These are phyloP conservation scores for Chalaropsis ovoidea DNA, from an alignment of 2,329 filamentous ascomycete species.

Conservation along the genomic window DNA sequence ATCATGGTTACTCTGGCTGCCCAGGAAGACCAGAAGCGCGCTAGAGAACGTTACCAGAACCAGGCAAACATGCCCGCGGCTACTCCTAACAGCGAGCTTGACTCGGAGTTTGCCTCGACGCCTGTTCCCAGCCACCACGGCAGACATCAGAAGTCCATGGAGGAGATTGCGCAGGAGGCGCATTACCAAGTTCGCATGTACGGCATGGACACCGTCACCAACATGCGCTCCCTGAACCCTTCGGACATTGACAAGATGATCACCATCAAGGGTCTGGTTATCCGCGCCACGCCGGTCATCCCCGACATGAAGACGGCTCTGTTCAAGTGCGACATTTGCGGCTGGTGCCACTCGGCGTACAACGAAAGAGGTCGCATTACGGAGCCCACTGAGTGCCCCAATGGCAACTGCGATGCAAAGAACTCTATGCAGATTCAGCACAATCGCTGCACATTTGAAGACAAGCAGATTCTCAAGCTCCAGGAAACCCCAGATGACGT, in stretches of 20 bases:
- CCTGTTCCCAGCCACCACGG: slow-evolving; percentile 33
- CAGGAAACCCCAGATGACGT: slow-evolving; percentile 95
- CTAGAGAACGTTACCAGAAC: slow-evolving; percentile 35
- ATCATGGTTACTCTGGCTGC: slow-evolving; percentile 82
- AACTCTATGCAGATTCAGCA: slow-evolving; percentile 99
- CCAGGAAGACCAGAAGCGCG: slow-evolving; percentile 55
- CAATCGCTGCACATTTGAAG: slow-evolving; percentile 86
- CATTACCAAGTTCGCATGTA: slow-evolving; percentile 83
- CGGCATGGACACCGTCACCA: slow-evolving; percentile 75
- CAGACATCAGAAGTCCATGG: slow-evolving; percentile 49
- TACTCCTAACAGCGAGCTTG: slow-evolving; percentile 37
- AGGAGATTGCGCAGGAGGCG: slow-evolving; percentile 69
- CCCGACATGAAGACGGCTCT: slow-evolving; percentile 99
- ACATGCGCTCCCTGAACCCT: slow-evolving; percentile 88
- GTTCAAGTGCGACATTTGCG: slow-evolving; percentile 90
- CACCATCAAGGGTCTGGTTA: slow-evolving; percentile 89
- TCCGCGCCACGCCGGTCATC: slow-evolving; percentile 89
- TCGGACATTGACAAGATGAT: slow-evolving; percentile 96
- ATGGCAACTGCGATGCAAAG: slow-evolving; percentile 65
- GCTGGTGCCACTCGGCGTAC: slow-evolving; percentile 79
- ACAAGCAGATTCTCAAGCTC: slow-evolving; percentile 97
- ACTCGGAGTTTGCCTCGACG: slow-evolving; percentile 35
- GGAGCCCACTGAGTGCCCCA: slow-evolving; percentile 83
- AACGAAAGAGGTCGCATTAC: slow-evolving; percentile 94
- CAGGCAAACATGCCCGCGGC: slow-evolving; percentile 42